Base-by-base conservation (phyloP, 1,284 basidiomycete genomes). In the Anthracocystis walkeri region DNA sequence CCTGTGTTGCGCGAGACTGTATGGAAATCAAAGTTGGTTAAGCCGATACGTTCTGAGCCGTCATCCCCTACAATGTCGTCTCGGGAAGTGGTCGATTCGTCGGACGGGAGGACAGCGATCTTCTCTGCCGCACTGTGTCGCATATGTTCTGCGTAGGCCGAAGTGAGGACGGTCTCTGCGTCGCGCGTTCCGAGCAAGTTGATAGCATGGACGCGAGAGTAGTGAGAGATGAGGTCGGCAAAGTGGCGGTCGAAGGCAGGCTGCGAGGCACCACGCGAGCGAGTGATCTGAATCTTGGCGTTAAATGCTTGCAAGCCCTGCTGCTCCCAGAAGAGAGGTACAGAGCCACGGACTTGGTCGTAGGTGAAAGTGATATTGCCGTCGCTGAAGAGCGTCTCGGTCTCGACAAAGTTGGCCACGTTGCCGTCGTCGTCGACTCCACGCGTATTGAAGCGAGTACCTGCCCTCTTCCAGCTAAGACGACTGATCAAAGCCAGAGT, bases 361-460 rank as follows among this genome's bases (percentile, higher is more conserved):
- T 93, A 97, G 83, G 93, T 95, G 84, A 94, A 90, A 82, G 90
- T 92, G 75, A 93, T 89, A 65, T 91, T 91, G 65, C 93, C 91
- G 18, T 92, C 92, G 72, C 91, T 91, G 83, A 98, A 90, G 52
- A 97, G 88, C 0, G 92, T 92, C 87, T 99, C 96, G 7, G 95
- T 96, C 91, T 95, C 96, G 38, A 97, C 97, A 86, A 97, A 98
- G 84, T 99, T 98, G 52, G 97, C 97, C 20, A 93, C 93, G 83
- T 97, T 92, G 42, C 97, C 96, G 80, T 97, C 94, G 84, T 99
- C 97, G 83, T 99, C 97, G 23, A 99, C 92, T 0, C 97, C 97
- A 64, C 97, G 90, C 3, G 95, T 96, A 82, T 97, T 96, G 88
- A 97, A 99, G 33, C 97, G 90, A 20, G 97, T 98, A 2, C 97